Evolutionary conservation across 2,329 filamentous ascomycete genomes (phyloP), one percentile per base, ranked within the genome.

Genomic region (Pseudocercospora pini-densiflorae): DNA sequence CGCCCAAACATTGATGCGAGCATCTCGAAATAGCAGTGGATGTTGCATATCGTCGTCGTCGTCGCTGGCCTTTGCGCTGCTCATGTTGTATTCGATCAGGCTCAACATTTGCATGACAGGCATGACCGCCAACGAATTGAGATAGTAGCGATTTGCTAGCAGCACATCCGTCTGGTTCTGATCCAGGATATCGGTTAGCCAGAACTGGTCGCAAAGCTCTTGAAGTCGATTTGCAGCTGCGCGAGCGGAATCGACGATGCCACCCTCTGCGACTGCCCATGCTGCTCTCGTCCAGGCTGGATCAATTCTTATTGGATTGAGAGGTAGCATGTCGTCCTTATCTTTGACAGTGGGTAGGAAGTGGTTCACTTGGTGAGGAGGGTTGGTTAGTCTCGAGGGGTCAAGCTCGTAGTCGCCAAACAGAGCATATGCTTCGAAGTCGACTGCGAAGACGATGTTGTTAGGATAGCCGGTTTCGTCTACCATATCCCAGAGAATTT

Each of bases 281-380:
- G 75, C 71, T 21, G 74, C 73, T 6, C 75, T 65, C 5, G 69
- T 59, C 75, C 75, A 77, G 7, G 70, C 64, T 3, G 75, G 73
- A 57, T 73, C 65, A n/a, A 75, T 23, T 14, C 40, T 16, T 1
- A 43, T n/a, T 9, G 40, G 40, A 7, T 43, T 19, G 5, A 43
- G 14, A 19, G 14, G 40, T 9, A 43, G n/a, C 1, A 43, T 43
- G 5, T 43, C 40, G 7, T 43, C 40, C 40, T 43, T 43, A 3
- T 19, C 16, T 2, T 5, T 5, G 16, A 43, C 24, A 65, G 49
- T 47, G 64, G 36, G 23, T 23, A 23, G 31, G 27, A 36, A n/a
- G 29, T 40, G 27, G 23, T 40, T 21, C n/a, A 59, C 29, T 10
- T 36, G 54, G 12, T 16, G 47, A 8, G 55, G 54, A 14, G 68